Conservation (phyloP, 331 rosid species). For the Pyrus hybrid region DNA sequence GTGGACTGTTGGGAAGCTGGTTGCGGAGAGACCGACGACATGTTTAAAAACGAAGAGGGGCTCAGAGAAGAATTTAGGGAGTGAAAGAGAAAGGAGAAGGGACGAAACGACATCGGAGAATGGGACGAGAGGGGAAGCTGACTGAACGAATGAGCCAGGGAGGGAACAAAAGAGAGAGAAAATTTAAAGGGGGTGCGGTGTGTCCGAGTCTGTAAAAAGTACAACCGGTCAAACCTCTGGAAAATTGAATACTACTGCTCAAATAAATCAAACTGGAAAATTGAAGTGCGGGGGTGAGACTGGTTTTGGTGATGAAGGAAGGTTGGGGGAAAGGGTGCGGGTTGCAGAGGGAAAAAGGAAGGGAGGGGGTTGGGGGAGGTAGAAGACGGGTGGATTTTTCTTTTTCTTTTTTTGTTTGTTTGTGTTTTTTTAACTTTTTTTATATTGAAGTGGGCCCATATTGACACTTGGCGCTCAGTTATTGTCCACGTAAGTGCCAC, state of each 20-base stretch:
- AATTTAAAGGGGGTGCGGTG: conserved; percentile 20
- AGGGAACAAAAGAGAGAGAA: conserved; percentile 42
- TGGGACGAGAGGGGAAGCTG: conserved; percentile 1
- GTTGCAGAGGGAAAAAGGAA: no score
- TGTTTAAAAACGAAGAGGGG: neutral
- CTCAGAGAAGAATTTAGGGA: neutral
- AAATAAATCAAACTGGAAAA: neutral
- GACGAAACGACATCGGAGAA: conserved; percentile 24
- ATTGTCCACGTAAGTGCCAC: no score
- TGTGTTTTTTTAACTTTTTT: no score
- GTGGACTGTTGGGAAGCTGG: conserved; percentile 8
- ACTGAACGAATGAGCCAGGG: conserved; percentile 9
- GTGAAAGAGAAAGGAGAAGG: conserved; percentile 3
- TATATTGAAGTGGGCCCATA: no score
- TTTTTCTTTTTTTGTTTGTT: no score
- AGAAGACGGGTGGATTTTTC: no score
- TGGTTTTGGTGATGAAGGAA: no score
- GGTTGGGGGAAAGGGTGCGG: no score
- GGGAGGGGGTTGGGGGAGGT: no score
- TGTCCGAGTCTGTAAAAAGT: conserved; percentile 44
- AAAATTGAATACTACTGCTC: conserved; percentile 2
- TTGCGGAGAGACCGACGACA: neutral
- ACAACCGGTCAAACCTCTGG: conserved; percentile 53
- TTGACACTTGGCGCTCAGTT: no score
- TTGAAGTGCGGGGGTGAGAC: no score